Base-by-base conservation (phyloP, 306 rosid species). In the Vigna hirtella region DNA sequence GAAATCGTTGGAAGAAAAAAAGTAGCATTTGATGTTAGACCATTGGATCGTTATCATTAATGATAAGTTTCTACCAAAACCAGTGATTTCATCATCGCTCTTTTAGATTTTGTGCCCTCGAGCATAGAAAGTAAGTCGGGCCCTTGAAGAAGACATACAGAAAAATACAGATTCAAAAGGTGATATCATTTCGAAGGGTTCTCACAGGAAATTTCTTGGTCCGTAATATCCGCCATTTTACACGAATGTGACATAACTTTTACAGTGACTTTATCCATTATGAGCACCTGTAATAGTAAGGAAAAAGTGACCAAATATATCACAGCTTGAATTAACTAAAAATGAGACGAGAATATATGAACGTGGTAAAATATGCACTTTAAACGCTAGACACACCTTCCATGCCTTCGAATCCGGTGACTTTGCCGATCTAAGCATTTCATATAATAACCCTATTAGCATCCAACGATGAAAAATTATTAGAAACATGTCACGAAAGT, bases 241-340 rank as follows among this genome's bases (percentile, higher is more conserved):
- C 98, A 95, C 38, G 97, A 91, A 81, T 89, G 90, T 38, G 98
- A 92, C 98, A 95, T 88, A 81, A 95, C 98, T 85, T 95, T 95
- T 73, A 92, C 93, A 0, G 98, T 95, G 66, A 95, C 93, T 84
- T 89, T 95, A 81, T 95, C 98, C 98, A 91, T 95, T 61, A 95
- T 95, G 42, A 95, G 96, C 48, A 95, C 96, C 98, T 95, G 83
- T 1, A 3, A 78, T 62, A 77, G 78, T 36, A 14, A 55, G 43
- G 56, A 69, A 5, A 26, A 18, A 42, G 6, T n/a, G 34, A 30
- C 36, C 58, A 77, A 34, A 18, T 56, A 2, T 42, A 42, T 9
- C 59, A 56, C 55, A 80, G 36, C 13, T 32, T 55, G 61, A 55
- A 55, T 18, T 18, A 18, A 55, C 61, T 20, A 20, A 65, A 53